phyloP scores from a whole-genome alignment of 768 basidiomycete genomes.

The Termitomyces bulborhizus region DNA sequence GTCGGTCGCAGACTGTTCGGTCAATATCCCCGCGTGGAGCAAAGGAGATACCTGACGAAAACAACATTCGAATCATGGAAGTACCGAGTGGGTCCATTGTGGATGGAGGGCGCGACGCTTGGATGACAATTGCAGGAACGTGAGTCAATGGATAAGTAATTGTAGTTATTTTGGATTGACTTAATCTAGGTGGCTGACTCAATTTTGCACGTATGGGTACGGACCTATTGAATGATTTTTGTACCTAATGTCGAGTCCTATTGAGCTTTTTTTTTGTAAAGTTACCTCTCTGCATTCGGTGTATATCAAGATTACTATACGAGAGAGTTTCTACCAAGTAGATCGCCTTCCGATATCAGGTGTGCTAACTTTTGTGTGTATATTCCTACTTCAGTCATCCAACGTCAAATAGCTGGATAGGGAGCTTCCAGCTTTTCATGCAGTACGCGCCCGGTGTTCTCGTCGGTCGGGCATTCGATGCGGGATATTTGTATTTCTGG shows the following conservation, averaged over 20 bases:
- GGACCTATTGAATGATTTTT: neutral
- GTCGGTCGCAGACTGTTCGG: conserved; percentile 3
- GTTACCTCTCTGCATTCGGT: conserved; percentile 39
- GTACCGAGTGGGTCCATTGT: neutral
- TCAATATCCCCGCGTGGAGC: neutral
- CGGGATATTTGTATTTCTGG: conserved; percentile 38
- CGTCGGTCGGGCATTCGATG: conserved; percentile 38
- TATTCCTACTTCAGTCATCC: neutral
- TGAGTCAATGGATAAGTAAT: conserved; percentile 19
- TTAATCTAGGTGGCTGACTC: conserved; percentile 30
- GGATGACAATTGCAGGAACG: conserved; percentile 39
- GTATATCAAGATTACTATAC: conserved; percentile 46
- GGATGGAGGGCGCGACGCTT: conserved; percentile 35
- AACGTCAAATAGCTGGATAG: conserved; percentile 35
- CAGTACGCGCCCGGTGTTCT: conserved; percentile 34
- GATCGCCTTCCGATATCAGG: conserved; percentile 41
- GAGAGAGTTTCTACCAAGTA: conserved; percentile 28
- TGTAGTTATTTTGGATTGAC: neutral
- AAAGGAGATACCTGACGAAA: neutral
- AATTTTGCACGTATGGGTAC: conserved; percentile 43
- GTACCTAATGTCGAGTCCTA: conserved; percentile 1
- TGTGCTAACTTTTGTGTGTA: conserved; percentile 11
- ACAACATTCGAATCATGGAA: neutral
- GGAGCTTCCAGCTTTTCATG: conserved; percentile 41
- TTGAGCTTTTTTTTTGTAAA: conserved; percentile 21